These are phyloP conservation scores for Trichosporon sp. DNA, from an alignment of 1,284 basidiomycete species.

Conservation along the genomic window DNA sequence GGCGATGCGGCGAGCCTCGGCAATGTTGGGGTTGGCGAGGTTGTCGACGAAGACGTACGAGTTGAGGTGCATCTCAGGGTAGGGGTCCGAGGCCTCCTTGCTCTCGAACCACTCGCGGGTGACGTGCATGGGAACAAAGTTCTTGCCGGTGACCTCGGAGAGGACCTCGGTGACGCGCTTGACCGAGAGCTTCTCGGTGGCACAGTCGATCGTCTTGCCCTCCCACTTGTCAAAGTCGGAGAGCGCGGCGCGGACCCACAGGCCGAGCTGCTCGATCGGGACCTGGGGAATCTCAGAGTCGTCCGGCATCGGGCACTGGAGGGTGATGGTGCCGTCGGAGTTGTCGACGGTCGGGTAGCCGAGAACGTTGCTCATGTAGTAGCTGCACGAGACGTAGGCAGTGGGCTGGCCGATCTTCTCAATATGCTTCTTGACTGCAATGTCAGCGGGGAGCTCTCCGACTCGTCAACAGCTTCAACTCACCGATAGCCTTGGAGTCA, in stretches of 20 bases:
- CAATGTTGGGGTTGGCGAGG: neutral
- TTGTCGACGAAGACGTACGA: neutral
- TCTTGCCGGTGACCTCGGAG: slow-evolving; percentile 7
- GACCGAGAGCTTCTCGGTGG: slow-evolving; percentile 8
- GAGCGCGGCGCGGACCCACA: slow-evolving; percentile 12
- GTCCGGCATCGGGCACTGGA: slow-evolving; percentile 13
- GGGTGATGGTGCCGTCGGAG: slow-evolving; percentile 7
- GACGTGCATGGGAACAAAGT: slow-evolving; percentile 9
- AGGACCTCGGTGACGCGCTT: slow-evolving; percentile 10
- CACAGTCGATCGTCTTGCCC: slow-evolving; percentile 10
- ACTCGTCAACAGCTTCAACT: no score
- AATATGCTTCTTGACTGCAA: slow-evolving; percentile 6
- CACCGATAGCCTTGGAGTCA: slow-evolving; percentile 12
- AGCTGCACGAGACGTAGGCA: slow-evolving; percentile 8
- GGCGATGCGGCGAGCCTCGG: neutral
- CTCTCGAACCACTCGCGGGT: slow-evolving; percentile 10
- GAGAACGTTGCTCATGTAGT: slow-evolving; percentile 12
- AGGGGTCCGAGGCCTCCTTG: slow-evolving; percentile 5
- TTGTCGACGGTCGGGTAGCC: neutral
- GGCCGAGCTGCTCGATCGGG: slow-evolving; percentile 16
- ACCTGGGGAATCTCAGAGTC: slow-evolving; percentile 6
- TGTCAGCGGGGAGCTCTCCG: neutral
- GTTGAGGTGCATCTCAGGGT: slow-evolving; percentile 12
- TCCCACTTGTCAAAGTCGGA: slow-evolving; percentile 12
- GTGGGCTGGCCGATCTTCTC: neutral